Base-by-base conservation (phyloP, 1,284 basidiomycete species). In the Tilletia setariae region DNA sequence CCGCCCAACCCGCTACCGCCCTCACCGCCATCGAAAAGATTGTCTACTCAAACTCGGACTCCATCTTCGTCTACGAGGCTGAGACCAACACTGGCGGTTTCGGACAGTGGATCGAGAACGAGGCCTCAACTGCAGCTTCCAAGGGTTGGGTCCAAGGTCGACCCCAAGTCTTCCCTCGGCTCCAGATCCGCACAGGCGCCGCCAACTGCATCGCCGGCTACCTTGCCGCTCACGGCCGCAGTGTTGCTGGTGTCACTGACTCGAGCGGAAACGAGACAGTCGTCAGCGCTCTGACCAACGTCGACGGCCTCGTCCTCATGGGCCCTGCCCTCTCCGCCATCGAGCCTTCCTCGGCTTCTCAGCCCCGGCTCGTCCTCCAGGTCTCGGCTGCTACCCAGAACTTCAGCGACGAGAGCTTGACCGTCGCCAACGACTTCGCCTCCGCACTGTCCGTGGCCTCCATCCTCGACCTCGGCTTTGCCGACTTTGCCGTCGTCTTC, bases 161-260 rank as follows among this genome's bases (percentile, higher is more conserved):
- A 9, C 72, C 79, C 62, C 70, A 73, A 63, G 80, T 82, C 65
- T 76, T 77, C 68, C 68, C 74, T 68, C 28, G 35, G 56, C 78
- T 82, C 78, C 80, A 82, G 75, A 79, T 79, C 49, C 77, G 80
- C 35, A 67, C 93, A 2, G 96, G 95, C 47, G 98, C 80, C 25
- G 79, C 74, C 51, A 74, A 67, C 64, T 78, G 80, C 66, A 76
- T 82, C 67, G 71, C 75, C 13, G 80, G 80, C 65, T 82, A 79
- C 70, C 70, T 82, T 35, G 67, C 75, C 47, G 72, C 70, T 7
- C 42, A 44, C 66, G 73, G 72, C 63, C 70, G 71, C 40, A 68
- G 66, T 11, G 72, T 72, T 28, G 74, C 71, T n/a, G 69, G 59
- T 21, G 61, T n/a, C 40, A 46, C 69, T 32, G 70, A 74, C 59